Conservation (phyloP, 768 basidiomycete genomes). For the Rhodosporidiobolus sp. region DNA sequence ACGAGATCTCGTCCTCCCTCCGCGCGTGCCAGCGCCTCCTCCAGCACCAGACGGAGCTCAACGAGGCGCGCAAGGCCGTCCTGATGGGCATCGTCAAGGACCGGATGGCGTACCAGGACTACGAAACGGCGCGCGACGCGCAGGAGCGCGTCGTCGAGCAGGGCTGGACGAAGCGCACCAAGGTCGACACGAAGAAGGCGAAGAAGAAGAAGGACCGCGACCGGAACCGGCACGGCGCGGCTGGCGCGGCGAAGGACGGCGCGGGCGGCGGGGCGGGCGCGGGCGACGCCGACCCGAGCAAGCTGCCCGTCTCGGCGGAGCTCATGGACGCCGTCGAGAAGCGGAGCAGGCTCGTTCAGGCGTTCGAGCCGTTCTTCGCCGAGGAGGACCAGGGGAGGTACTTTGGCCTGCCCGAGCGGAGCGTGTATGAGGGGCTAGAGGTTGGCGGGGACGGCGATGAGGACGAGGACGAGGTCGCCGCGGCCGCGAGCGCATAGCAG, state of each 20-base stretch:
- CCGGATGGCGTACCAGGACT: conserved; percentile 86
- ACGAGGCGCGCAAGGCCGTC: conserved; percentile 75
- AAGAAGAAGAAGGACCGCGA: conserved; percentile 61
- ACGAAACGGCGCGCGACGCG: conserved; percentile 74
- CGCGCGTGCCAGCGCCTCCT: conserved; percentile 83
- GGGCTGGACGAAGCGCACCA: conserved; percentile 74
- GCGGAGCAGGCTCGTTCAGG: conserved; percentile 72
- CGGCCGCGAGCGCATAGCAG: neutral
- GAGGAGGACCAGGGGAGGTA: conserved; percentile 63
- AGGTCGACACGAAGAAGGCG: conserved; percentile 57
- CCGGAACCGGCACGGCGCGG: conserved; percentile 40
- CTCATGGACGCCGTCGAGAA: conserved; percentile 70
- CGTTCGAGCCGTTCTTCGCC: conserved; percentile 72
- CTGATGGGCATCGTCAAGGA: conserved; percentile 74
- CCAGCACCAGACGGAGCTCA: conserved; percentile 68
- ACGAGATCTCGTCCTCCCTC: conserved; percentile 85
- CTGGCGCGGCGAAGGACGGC: conserved; percentile 43
- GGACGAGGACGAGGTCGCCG: neutral
- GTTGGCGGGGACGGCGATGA: neutral
- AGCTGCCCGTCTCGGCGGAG: conserved; percentile 63
- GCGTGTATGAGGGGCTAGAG: conserved; percentile 66
- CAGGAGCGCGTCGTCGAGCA: conserved; percentile 78
- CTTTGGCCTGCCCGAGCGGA: conserved; percentile 72
- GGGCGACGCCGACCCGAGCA: conserved; percentile 51
- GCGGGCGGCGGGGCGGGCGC: conserved; percentile 39